These are phyloP conservation scores for Gracilaria domingensis DNA, from an alignment of 23 red algal species.

Conservation along the genomic window DNA sequence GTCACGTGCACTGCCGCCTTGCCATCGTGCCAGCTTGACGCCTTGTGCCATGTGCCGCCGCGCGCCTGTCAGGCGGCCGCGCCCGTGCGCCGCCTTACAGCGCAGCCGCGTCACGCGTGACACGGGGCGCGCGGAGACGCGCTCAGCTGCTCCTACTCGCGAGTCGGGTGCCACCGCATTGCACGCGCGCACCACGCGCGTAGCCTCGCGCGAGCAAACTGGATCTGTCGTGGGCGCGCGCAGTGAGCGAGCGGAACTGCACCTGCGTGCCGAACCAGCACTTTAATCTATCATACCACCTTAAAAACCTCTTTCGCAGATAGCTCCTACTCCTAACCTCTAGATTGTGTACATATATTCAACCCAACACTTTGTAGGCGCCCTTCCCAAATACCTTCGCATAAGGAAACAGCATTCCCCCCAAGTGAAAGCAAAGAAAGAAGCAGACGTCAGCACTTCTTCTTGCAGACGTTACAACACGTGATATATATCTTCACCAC, in stretches of 20 bases:
- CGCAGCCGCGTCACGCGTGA: background rate
- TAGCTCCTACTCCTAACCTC: background rate
- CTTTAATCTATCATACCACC: background rate
- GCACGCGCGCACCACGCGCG: background rate
- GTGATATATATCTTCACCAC: slow-evolving; percentile 23
- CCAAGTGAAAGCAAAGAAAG: background rate
- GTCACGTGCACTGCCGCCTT: no score
- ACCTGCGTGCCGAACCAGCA: no score
- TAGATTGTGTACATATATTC: background rate
- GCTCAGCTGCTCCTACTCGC: no score
- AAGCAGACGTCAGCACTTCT: slow-evolving; percentile 19
- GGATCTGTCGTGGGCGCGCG: no score
- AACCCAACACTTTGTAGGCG: background rate
- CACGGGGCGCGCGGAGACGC: background rate
- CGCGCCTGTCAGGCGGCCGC: background rate
- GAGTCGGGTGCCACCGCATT: background rate
- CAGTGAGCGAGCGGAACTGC: no score
- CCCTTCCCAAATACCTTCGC: background rate
- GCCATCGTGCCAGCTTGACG: no score
- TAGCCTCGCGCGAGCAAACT: no score
- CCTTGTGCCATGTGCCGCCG: background rate
- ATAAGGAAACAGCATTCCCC: background rate
- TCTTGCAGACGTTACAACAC: slow-evolving; percentile 24
- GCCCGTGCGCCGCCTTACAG: background rate
- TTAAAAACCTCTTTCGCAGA: background rate